A percentile compares a stretch with the other conserved stretches of the same genome.
Evolutionary conservation across 108 stramenopile genomes (phyloP).

Genomic region (Poteriospumella lacustris): DNA sequence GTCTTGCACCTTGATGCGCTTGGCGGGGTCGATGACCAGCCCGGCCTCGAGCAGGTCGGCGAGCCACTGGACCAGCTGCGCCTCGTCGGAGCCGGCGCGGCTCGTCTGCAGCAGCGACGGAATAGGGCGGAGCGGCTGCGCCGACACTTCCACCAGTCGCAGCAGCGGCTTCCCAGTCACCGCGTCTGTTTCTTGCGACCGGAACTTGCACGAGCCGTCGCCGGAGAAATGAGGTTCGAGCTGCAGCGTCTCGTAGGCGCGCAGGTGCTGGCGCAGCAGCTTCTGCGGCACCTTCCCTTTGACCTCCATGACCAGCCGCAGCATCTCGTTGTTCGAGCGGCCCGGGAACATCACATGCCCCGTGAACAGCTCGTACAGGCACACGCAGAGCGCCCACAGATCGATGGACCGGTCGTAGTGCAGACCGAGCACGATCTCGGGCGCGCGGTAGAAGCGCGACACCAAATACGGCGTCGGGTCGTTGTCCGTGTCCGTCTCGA

Average conservation of each 20-base stretch:
- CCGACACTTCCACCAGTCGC: constrained; percentile 31
- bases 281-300: constrained; percentile 80
- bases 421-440: constrained; percentile 95
- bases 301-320: constrained; percentile 78
- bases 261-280: constrained; percentile 56
- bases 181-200: constrained; percentile 49
- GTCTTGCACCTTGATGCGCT: constrained; percentile 61
- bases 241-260: constrained; percentile 46
- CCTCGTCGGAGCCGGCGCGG: constrained; percentile 67
- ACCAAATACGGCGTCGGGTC: constrained; percentile 92
- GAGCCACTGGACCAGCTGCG: constrained; percentile 66
- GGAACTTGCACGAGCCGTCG: constrained; percentile 43
- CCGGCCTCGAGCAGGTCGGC: constrained; percentile 75
- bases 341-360: constrained; percentile 85
- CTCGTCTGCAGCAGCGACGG: constrained; percentile 40
- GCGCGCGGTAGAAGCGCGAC: constrained; percentile 94
- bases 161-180: constrained; percentile 39
- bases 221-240: constrained; percentile 47
- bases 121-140: constrained; percentile 51
- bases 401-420: constrained; percentile 81
- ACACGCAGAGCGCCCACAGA: constrained; percentile 82
- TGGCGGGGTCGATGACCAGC: constrained; percentile 74
- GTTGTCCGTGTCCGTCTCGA: constrained; percentile 65
- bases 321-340: constrained; percentile 87
- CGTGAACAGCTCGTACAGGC: constrained; percentile 86